Conservation (phyloP, 1,284 basidiomycete genomes). For the Gomphus bonarii region DNA sequence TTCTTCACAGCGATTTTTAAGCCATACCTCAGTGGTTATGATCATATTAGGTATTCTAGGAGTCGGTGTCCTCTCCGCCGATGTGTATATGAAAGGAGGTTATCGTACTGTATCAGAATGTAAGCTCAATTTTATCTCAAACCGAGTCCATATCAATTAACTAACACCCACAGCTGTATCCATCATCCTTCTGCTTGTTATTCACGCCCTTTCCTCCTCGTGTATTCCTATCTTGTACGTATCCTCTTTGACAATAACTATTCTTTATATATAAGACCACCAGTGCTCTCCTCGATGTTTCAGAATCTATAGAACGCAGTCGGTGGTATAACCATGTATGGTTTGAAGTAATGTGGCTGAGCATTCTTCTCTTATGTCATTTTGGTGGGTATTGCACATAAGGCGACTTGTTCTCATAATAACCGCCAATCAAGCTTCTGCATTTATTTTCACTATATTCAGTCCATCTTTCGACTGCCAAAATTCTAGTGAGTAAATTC, state of each 20-base stretch:
- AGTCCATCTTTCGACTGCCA: slow-evolving; percentile 34
- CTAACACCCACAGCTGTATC: slow-evolving; percentile 1
- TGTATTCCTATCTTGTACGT: slow-evolving; percentile 9
- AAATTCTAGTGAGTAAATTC: slow-evolving; percentile 24
- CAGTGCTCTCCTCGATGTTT: slow-evolving; percentile 2
- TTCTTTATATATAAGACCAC: background rate
- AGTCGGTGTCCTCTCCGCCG: slow-evolving; percentile 1
- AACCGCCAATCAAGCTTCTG: slow-evolving; percentile 29
- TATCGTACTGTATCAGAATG: slow-evolving; percentile 6
- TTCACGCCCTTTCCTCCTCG: background rate
- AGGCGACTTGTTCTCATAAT: background rate
- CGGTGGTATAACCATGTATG: slow-evolving; percentile 9
- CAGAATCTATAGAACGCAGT: background rate
- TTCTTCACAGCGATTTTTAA: background rate
- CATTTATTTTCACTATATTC: slow-evolving; percentile 34
- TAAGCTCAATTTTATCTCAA: background rate
- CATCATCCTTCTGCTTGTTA: background rate
- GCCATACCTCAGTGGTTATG: background rate
- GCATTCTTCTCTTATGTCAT: background rate
- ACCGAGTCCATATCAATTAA: background rate
- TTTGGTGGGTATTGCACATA: background rate
- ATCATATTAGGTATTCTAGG: slow-evolving; percentile 5
- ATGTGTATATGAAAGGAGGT: slow-evolving; percentile 1
- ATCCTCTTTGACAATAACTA: background rate
- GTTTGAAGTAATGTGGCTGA: slow-evolving; percentile 7